phyloP scores from a whole-genome alignment of 768 basidiomycete genomes.

The Pleurotus platypus region DNA sequence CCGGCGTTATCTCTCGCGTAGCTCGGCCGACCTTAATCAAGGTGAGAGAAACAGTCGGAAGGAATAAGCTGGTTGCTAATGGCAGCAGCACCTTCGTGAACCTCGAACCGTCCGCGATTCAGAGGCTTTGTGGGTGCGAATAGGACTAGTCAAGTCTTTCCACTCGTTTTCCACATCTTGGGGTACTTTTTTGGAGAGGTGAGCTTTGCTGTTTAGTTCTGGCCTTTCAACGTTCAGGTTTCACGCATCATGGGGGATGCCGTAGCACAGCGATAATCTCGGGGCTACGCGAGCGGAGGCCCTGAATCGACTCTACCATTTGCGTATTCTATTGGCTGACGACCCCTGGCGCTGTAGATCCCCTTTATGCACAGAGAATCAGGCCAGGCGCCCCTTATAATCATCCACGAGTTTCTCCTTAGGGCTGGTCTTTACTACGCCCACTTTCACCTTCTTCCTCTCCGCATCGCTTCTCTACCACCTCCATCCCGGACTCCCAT shows the following conservation, averaged over 20 bases:
- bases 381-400: slow-evolving; percentile 8
- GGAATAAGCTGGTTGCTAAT: too few species aligned
- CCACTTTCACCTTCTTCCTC: not conserved
- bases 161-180: not conserved
- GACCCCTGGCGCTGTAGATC: not conserved
- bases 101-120: too few species aligned
- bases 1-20: too few species aligned
- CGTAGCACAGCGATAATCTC: slow-evolving; percentile 7
- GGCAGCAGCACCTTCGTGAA: too few species aligned
- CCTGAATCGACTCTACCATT: not conserved
- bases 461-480: not conserved
- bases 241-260: not conserved
- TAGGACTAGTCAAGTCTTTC: too few species aligned
- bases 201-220: not conserved
- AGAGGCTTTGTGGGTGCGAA: too few species aligned
- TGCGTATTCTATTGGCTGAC: slow-evolving; percentile 2
- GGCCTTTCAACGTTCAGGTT: not conserved
- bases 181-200: not conserved
- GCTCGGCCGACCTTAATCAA: too few species aligned
- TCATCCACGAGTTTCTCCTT: slow-evolving; percentile 2
- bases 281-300: not conserved
- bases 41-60: too few species aligned
- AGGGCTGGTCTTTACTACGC: slow-evolving; percentile 1
- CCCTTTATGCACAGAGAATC: slow-evolving; percentile 7
- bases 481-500: too few species aligned